Conservation (phyloP, 139 green algal genomes). For the Chlamydomonas asymmetrica region DNA sequence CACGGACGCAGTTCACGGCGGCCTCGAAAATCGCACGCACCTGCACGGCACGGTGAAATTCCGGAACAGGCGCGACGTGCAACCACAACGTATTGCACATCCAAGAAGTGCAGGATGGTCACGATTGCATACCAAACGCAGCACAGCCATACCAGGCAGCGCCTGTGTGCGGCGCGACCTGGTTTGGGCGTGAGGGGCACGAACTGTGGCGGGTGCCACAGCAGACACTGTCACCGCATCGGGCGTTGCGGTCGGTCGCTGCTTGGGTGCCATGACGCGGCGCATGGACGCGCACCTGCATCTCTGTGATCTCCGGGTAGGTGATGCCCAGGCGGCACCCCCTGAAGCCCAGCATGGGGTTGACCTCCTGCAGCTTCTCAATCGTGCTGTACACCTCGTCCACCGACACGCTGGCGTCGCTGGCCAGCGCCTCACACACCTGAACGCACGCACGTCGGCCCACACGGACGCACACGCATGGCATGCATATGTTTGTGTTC, state of each 20-base stretch:
- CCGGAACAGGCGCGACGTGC: background rate
- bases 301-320: conserved; percentile 84
- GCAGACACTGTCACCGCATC: no score
- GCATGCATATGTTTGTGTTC: no score
- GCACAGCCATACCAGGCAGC: background rate
- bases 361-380: conserved; percentile 41
- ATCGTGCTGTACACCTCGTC: conserved; percentile 34
- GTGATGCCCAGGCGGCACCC: conserved; percentile 88
- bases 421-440: conserved; percentile 36
- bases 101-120: no score
- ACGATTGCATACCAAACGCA: no score
- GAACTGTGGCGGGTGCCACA: no score
- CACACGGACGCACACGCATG: no score
- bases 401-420: conserved; percentile 26
- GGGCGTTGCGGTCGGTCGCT: no score
- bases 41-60: conserved; percentile 56
- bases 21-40: conserved; percentile 85
- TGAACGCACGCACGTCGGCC: no score
- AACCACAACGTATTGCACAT: background rate
- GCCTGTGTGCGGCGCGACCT: no score
- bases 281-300: conserved; percentile 30
- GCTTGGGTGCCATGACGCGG: no score
- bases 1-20: conserved; percentile 55
- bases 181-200: background rate
- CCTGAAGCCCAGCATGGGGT: conserved; percentile 71